Conservation (phyloP, 805 yeast species). For the Kodamaea sagamina region DNA sequence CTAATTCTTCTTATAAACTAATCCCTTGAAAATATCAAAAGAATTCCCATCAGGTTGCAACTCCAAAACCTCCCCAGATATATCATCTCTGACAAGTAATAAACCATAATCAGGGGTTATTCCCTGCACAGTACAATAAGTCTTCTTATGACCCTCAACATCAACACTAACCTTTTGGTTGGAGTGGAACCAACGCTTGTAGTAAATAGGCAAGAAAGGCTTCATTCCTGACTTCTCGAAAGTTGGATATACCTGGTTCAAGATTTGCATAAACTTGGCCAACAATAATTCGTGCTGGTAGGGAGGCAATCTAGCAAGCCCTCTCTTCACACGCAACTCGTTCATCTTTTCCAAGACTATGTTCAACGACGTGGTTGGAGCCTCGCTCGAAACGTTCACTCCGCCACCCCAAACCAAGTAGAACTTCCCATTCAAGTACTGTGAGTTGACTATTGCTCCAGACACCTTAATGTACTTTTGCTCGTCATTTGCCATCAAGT, state of each 20-base stretch:
- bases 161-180: constrained; percentile 66
- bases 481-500: constrained; percentile 52
- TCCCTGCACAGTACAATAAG: constrained; percentile 66
- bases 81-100: constrained; percentile 69
- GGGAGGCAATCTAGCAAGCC: constrained; percentile 47
- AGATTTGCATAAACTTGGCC: constrained; percentile 67
- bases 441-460: constrained; percentile 84
- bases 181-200: constrained; percentile 82
- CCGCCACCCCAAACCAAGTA: constrained; percentile 84
- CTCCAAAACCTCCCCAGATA: constrained; percentile 53
- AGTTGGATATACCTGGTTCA: constrained; percentile 60
- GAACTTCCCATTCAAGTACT: constrained; percentile 58
- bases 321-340: constrained; percentile 43
- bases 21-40: constrained; percentile 90
- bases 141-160: constrained; percentile 40
- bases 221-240: constrained; percentile 67
- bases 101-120: constrained; percentile 85
- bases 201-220: constrained; percentile 70
- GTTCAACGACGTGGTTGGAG: constrained; percentile 90
- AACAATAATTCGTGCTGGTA: constrained; percentile 53
- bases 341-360: constrained; percentile 65
- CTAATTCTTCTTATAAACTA: constrained; percentile 52
- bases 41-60: constrained; percentile 98
- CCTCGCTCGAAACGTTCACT: constrained; percentile 75
- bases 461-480: constrained; percentile 74